Evolutionary conservation across 495 filamentous ascomycete genomes (phyloP), one percentile per base, ranked within the genome.

Genomic region (Hypoxylon perforatum): DNA sequence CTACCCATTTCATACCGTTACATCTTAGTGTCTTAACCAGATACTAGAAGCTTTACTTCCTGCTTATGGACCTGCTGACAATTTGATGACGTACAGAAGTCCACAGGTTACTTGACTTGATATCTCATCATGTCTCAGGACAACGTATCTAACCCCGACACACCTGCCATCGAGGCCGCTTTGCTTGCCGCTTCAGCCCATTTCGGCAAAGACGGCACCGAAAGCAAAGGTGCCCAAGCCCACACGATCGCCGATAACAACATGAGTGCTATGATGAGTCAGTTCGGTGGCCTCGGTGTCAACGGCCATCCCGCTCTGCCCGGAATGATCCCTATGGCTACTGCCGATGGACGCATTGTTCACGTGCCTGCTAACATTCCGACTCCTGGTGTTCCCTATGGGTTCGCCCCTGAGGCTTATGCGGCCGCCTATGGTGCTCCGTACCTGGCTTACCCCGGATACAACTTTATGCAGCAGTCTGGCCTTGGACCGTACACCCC

Each of bases 401-500:
- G 66, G 4, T 65, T 69, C 11, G 36, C 58, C 21, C 61, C 52
- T 9, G 73, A 72, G 36, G 52, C 66, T 48, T 70, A 70, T 46
- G 25, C 54, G 10, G 62, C 62, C 30, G 49, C 55, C 22, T 65
- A 64, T 25, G 63, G 60, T 12, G 36, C 58, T 17, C 60, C 65
- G 8, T 75, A 73, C 48, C 59, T 73, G 10, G 46, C 61, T 30
- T 69, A 66, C 41, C 52, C 58, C 17, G 62, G 62, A 44, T 69
- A 66, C 33, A 64, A 67, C 49, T 49, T 68, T 15, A 58, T 77
- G n/a, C 65, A 71, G 46, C 75, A 80, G 17, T 72, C 76, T 45
- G 66, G 64, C 59, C 78, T 74, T 75, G 67, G 82, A 62, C 82
- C 84, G 14, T 84, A 83, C 68, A 84, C 84, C 4, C 81, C 81